Conservation (phyloP, 495 filamentous ascomycete species). For the Cetradonia linearis region DNA sequence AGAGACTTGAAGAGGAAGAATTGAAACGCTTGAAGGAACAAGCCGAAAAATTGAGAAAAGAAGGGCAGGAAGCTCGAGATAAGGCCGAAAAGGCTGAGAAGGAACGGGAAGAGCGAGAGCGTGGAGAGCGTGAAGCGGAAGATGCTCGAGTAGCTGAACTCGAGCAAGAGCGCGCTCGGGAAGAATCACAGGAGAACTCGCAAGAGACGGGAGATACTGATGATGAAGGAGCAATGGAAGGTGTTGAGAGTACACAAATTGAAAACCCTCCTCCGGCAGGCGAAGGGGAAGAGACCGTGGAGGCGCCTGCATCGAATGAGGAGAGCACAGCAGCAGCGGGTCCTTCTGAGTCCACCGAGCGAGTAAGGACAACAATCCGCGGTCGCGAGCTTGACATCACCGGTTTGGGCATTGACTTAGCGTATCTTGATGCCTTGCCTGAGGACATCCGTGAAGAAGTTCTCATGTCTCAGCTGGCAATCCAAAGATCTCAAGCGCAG, state of each 20-base stretch:
- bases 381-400: constrained; percentile 85
- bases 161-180: constrained; percentile 23
- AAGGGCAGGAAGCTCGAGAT: constrained; percentile 57
- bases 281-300: constrained; percentile 20
- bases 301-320: constrained; percentile 29
- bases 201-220: constrained; percentile 28
- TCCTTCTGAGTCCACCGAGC: constrained; percentile 43
- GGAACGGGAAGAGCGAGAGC: constrained; percentile 28
- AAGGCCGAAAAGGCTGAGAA: constrained; percentile 48
- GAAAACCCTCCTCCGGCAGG: constrained; percentile 23
- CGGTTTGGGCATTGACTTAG: constrained; percentile 82
- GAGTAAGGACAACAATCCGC: constrained; percentile 69
- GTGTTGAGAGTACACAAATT: constrained; percentile 50
- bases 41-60: constrained; percentile 45
- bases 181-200: constrained; percentile 37
- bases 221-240: constrained; percentile 65
- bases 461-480: constrained; percentile 73
- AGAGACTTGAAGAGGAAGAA: constrained; percentile 46
- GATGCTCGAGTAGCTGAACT: constrained; percentile 7
- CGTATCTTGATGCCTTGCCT: constrained; percentile 85
- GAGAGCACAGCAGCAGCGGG: constrained; percentile 32
- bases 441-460: constrained; percentile 95
- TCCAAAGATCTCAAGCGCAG: constrained; percentile 68
- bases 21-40: constrained; percentile 61
- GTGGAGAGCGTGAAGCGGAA: constrained; percentile 39